Evolutionary conservation across 768 basidiomycete species (phyloP), one percentile per base, ranked within the genome.

Genomic region (Fomitopsis serialis): DNA sequence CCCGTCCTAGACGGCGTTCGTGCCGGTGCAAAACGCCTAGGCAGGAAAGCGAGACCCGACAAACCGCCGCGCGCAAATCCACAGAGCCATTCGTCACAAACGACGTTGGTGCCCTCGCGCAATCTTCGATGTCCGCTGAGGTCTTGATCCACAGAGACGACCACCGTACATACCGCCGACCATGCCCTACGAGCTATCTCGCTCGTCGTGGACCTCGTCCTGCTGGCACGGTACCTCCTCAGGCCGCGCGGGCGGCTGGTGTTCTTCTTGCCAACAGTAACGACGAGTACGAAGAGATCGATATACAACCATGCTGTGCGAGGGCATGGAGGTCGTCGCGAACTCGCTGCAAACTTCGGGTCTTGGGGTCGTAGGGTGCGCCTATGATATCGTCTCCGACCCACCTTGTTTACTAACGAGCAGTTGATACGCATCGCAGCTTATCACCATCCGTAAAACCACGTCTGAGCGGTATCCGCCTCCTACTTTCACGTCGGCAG

Each of bases 301-400:
- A 99, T 63, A 74, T 98, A 9, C 78, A 87, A 70, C 76, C 1
- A 79, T 92, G 68, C 75, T 92, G 3, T 90, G 88, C 59, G 83
- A 84, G 22, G 95, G 94, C 1, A 94, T 98, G 89, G 83, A 84
- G 60, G 70, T 98, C 19, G 76, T 94, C 42, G 86, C 87, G 0
- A 95, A 96, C 65, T 94, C 92, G 34, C 69, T 92, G 57, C 94
- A 99, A 85, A 88, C 61, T 99, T 98, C 63, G 94, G 94, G 13
- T 89, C 85, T 23, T 99, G 96, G 96, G 94, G 92, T 1, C 76
- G 96, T 60, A 71, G 96, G 66, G 94, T 93, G 63, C 69, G 89
- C 72, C 23, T n/a, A n/a, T n/a, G n/a, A n/a, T n/a, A 24, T 42
- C 46, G 23, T 35, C 32, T 51, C 17, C 44, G 47, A 4, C 4